A percentile compares a stretch with the other conserved stretches of the same genome.
Evolutionary conservation across 106 monocot species (phyloP).

Genomic region (Cymbidium sinense): DNA sequence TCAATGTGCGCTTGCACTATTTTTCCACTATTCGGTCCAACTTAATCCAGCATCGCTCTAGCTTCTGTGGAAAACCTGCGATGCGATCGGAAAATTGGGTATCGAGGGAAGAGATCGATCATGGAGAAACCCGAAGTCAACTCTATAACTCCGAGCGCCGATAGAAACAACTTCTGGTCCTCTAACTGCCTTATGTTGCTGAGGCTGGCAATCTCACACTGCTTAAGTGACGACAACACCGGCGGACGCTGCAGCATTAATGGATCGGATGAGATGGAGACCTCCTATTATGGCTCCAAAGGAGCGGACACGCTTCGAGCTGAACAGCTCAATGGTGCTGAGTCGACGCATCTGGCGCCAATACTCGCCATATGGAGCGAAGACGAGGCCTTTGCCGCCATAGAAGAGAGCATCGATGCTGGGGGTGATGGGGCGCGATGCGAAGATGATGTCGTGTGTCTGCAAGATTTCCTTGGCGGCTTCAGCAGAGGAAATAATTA

Average conservation of each 20-base stretch:
- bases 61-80: background rate
- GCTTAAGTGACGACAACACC: background rate
- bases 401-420: constrained; percentile 4
- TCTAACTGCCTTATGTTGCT: background rate
- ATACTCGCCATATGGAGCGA: constrained; percentile 14
- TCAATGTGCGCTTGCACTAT: background rate
- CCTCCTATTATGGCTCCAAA: constrained; percentile 4
- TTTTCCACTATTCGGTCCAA: background rate
- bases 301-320: constrained; percentile 9
- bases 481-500: constrained; percentile 16
- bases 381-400: constrained; percentile 15
- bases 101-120: constrained; percentile 17
- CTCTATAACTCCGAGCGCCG: background rate
- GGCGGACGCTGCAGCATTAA: background rate
- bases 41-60: background rate
- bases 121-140: background rate
- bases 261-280: constrained; percentile 1
- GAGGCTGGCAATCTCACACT: background rate
- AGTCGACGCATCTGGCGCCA: constrained; percentile 20
- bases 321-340: constrained; percentile 7
- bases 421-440: constrained; percentile 8
- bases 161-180: background rate
- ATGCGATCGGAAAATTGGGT: background rate
- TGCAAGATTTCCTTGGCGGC: constrained; percentile 11
- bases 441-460: constrained; percentile 17